Percentiles rank a stretch among this genome's conserved stretches.
These are phyloP conservation scores for Pouteria campechiana DNA, from an alignment of 179 eudicot species.

Conservation along the genomic window DNA sequence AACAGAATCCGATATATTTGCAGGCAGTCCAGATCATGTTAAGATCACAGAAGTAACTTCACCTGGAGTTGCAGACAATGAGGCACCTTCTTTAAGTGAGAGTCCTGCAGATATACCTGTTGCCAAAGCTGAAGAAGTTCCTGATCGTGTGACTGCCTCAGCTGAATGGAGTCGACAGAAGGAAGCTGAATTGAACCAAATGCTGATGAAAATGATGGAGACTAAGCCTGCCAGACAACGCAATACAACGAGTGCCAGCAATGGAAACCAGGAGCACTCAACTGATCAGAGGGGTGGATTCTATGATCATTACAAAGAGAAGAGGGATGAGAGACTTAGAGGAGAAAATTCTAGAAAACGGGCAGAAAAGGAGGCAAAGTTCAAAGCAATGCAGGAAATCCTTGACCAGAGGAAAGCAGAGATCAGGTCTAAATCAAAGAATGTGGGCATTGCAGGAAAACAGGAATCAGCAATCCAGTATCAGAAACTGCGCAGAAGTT, in stretches of 20 bases:
- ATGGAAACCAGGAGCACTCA: constrained; percentile 21
- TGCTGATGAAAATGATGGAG: constrained; percentile 69
- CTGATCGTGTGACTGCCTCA: constrained; percentile 48
- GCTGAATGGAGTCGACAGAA: constrained; percentile 77
- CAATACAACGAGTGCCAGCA: constrained; percentile 14
- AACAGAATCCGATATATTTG: constrained; percentile 9
- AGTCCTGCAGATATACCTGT: constrained; percentile 21
- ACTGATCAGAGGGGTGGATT: constrained; percentile 32
- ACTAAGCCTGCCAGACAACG: constrained; percentile 41
- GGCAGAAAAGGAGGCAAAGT: constrained; percentile 50
- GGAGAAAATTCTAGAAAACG: constrained; percentile 33
- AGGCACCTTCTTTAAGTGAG: too few species aligned
- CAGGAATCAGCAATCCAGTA: constrained; percentile 26
- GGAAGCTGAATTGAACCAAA: constrained; percentile 76
- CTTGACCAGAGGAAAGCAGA: constrained; percentile 50
- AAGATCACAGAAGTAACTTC: constrained; percentile 20
- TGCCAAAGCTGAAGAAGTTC: constrained; percentile 31
- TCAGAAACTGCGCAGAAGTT: constrained; percentile 28
- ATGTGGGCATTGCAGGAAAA: constrained; percentile 21
- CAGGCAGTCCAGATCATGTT: constrained; percentile 10
- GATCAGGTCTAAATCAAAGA: constrained; percentile 27
- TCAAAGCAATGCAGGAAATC: constrained; percentile 35
- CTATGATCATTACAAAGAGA: constrained; percentile 42
- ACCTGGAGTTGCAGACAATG: constrained; percentile 10
- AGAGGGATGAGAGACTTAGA: constrained; percentile 40